Base-by-base conservation (phyloP, 2,329 filamentous ascomycete genomes). In the Aaosphaeria pasadenensis region DNA sequence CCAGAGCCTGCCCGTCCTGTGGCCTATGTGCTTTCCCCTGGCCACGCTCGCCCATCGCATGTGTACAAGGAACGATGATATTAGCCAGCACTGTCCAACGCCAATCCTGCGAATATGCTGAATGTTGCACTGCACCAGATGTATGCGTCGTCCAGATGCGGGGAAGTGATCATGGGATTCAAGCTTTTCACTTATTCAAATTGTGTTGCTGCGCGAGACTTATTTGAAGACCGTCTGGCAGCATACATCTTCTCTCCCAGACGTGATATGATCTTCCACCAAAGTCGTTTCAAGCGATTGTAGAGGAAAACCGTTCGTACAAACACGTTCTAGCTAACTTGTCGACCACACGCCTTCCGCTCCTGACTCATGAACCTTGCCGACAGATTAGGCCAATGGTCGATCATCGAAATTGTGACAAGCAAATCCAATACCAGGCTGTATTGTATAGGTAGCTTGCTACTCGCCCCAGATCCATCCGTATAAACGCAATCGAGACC, bases 141-240 rank as follows among this genome's bases (percentile, higher is more conserved):
- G 43, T 11, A 13, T 29, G 6, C 24, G 17, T 29, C 17, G 35
- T 44, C 29, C 30, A 42, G 47, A 47, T 50, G 48, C 48, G 48
- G 48, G 48, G 45, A 50, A 47, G 33, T 45, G 48, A 47, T 47
- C 48, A 50, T 44, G 48, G 42, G 48, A 47, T 32, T 36, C 28
- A 36, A 5, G 30, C 39, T 11, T 40, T 7, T 46, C 47, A 24
- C 13, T 11, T 42, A 7, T 42, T 44, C 38, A 42, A 36, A 36
- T 24, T 24, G 17, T 24, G 17, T 24, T 24, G 17, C 17, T 24
- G 17, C 17, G 17, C 17, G 17, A 24, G 17, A 24, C 17, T 24
- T 24, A 24, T 24, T 24, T 24, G 17, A 24, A 24, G 17, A 24
- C 17, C 17, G 17, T 24, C 17, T 24, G 17, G 17, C 17, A 24